Percentiles rank a stretch among this genome's conserved stretches.
Conservation (phyloP, 2,329 filamentous ascomycete genomes). For the Fusarium sp. region DNA sequence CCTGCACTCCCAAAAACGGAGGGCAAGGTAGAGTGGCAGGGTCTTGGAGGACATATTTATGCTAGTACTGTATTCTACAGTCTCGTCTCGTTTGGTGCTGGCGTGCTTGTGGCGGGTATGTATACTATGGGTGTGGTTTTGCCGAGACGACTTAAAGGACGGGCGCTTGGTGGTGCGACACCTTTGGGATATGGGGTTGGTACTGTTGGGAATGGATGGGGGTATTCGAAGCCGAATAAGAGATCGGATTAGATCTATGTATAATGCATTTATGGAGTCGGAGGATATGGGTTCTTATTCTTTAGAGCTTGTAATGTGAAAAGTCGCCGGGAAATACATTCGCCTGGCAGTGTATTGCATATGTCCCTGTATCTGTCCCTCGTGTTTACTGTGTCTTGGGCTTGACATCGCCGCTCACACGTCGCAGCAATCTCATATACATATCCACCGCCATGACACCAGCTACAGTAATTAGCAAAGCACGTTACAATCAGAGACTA, state of each 20-base stretch:
- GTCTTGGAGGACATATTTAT: slow-evolving; percentile 72
- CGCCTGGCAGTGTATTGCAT: slow-evolving; percentile 17
- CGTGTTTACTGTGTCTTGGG: slow-evolving; percentile 53
- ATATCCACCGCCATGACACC: slow-evolving; percentile 64
- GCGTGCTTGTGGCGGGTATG: slow-evolving; percentile 63
- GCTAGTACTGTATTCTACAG: slow-evolving; percentile 73
- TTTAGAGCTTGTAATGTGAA: slow-evolving; percentile 29
- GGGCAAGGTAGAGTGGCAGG: slow-evolving; percentile 72
- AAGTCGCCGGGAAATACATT: slow-evolving; percentile 12
- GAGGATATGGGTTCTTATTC: slow-evolving; percentile 26
- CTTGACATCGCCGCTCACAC: slow-evolving; percentile 51
- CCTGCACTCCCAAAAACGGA: slow-evolving; percentile 76
- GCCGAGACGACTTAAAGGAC: slow-evolving; percentile 62
- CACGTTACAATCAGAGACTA: fast-evolving
- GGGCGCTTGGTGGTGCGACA: slow-evolving; percentile 66
- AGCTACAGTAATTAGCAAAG: slow-evolving; percentile 51
- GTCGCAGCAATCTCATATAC: slow-evolving; percentile 61
- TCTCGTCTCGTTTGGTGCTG: slow-evolving; percentile 68
- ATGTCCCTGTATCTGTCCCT: not conserved
- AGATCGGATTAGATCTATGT: slow-evolving; percentile 56
- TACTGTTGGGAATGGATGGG: slow-evolving; percentile 68
- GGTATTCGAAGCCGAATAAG: slow-evolving; percentile 59
- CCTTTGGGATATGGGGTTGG: slow-evolving; percentile 67
- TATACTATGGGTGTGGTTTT: slow-evolving; percentile 72
- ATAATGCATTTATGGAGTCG: slow-evolving; percentile 42